Evolutionary conservation across 192 early-diverging fungal species (phyloP), one percentile per base, ranked within the genome.

Genomic region (Mortierella claussenii): DNA sequence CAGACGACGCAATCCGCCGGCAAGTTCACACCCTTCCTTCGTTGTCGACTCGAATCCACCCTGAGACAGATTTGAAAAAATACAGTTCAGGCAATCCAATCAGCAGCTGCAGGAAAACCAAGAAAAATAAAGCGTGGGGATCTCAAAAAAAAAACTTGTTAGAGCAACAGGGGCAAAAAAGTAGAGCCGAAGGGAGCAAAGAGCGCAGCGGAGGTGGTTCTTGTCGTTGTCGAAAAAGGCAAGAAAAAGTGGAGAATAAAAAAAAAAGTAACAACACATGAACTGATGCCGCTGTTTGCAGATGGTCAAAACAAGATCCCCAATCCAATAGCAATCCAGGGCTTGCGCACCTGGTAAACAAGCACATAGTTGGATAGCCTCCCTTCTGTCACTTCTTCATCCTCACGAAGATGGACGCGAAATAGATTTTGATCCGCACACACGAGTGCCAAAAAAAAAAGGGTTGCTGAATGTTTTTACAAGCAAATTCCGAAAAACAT

Each of bases 201-300:
- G 50, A 53, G 61, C 49, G 48, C 61, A 53, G 37, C 61, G 23
- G 34, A 62, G n/a, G 46, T 40, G 17, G 30, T 21, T n/a, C 3
- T 45, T 33, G 24, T 27, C 26, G 56, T 33, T 40, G 56, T 15
- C 44, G 33, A 28, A 62, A 46, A 46, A 34, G 48, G 44, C 23
- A 37, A 55, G 28, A 55, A 65, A 65, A 47, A 46, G 23, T 27
- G 11, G 17, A 12, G 28, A 46, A 36, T 36, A 27, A 63, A 27
- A 36, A 53, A 23, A 3, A 26, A 43, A 40, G 13, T n/a, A n/a
- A n/a, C n/a, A n/a, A n/a, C n/a, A n/a, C n/a, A n/a, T n/a, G n/a
- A n/a, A n/a, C n/a, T n/a, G n/a, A n/a, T n/a, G n/a, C n/a, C n/a
- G 2, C 47, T 26, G 47, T 26, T 24, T 49, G 11, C 21, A 3